These are phyloP conservation scores for Choanephora cucurbitarum DNA, from an alignment of 371 early-diverging fungal species.

Conservation along the genomic window DNA sequence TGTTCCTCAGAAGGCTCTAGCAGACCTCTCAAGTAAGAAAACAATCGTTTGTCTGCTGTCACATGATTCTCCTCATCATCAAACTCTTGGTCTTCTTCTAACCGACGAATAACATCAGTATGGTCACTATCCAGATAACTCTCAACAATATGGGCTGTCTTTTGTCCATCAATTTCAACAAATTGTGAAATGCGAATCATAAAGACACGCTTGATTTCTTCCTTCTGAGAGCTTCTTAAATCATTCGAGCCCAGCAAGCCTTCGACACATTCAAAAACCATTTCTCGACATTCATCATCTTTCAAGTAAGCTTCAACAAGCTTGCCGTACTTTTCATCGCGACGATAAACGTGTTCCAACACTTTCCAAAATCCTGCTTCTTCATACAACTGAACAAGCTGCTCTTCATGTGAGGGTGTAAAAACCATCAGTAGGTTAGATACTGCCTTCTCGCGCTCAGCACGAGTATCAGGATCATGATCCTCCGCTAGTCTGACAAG, in stretches of 20 bases:
- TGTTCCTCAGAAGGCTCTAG: slow-evolving; percentile 51
- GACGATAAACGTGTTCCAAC: slow-evolving; percentile 65
- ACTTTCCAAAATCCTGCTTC: slow-evolving; percentile 75
- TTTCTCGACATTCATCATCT: slow-evolving; percentile 58
- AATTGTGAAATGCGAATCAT: slow-evolving; percentile 67
- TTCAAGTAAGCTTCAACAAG: slow-evolving; percentile 69
- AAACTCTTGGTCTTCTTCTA: slow-evolving; percentile 56
- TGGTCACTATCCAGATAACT: slow-evolving; percentile 66
- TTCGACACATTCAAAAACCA: slow-evolving; percentile 64
- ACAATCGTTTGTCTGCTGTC: slow-evolving; percentile 55
- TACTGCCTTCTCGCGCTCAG: slow-evolving; percentile 71
- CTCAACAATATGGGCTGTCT: slow-evolving; percentile 62
- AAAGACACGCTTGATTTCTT: slow-evolving; percentile 60
- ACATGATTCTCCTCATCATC: slow-evolving; percentile 49
- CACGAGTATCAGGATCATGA: slow-evolving; percentile 50
- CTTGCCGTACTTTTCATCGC: slow-evolving; percentile 64
- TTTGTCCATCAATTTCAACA: slow-evolving; percentile 69
- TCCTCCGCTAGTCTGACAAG: slow-evolving; percentile 60
- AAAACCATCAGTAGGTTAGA: slow-evolving; percentile 65
- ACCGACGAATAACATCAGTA: slow-evolving; percentile 54
- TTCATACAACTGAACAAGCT: slow-evolving; percentile 61
- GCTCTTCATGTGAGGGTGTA: slow-evolving; percentile 59
- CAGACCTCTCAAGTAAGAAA: slow-evolving; percentile 68
- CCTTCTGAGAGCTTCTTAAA: slow-evolving; percentile 56
- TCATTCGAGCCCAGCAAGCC: slow-evolving; percentile 51